Percentiles rank a stretch among this genome's conserved stretches.
Evolutionary conservation across 352 stramenopile genomes (phyloP).

Genomic region (Phytophthora fragariae): DNA sequence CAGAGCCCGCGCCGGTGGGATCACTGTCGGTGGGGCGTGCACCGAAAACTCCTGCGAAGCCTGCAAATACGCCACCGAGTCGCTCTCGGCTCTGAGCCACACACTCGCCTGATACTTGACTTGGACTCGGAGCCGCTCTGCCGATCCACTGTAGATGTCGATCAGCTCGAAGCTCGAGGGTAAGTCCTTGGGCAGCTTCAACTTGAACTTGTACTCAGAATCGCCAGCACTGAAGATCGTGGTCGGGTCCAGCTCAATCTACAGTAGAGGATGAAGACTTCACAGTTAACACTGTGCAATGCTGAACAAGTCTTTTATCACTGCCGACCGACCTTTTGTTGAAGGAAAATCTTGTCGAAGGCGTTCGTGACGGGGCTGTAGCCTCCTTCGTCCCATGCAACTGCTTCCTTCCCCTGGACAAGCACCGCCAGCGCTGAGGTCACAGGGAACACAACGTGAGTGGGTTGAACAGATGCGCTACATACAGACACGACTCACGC

Average conservation of each 20-base stretch:
- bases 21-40: conserved; percentile 27
- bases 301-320: neutral
- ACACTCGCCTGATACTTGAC: conserved; percentile 43
- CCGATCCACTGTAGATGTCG: conserved; percentile 38
- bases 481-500: conserved; percentile 22
- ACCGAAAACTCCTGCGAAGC: conserved; percentile 40
- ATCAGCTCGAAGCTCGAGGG: conserved; percentile 40
- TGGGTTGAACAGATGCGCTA: neutral
- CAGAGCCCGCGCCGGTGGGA: conserved; percentile 31
- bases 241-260: conserved; percentile 36
- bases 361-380: conserved; percentile 38
- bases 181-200: conserved; percentile 30
- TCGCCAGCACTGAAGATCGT: conserved; percentile 29
- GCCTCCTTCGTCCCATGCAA: conserved; percentile 43
- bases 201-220: conserved; percentile 32
- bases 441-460: neutral
- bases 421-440: conserved; percentile 33
- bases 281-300: neutral
- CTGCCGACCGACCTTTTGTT: conserved; percentile 33
- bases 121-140: conserved; percentile 37
- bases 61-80: conserved; percentile 42
- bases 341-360: conserved; percentile 43
- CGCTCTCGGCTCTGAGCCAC: conserved; percentile 38
- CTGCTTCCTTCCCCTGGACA: conserved; percentile 33
- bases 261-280: neutral